These are phyloP conservation scores for Wickerhamomyces ciferrii DNA, from an alignment of 805 yeast genomes.

Conservation along the genomic window DNA sequence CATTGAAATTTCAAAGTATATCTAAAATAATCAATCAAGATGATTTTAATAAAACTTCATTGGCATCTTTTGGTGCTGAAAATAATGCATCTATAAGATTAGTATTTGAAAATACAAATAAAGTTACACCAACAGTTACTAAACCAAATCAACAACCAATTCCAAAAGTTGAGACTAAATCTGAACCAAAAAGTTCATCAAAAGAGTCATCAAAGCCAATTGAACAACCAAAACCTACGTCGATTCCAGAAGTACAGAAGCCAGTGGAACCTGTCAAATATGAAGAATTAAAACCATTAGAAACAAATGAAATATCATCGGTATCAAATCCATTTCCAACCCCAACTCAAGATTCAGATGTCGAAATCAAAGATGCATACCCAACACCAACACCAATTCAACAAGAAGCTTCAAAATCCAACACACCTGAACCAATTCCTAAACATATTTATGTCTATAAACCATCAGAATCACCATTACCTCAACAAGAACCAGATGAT, in stretches of 20 bases:
- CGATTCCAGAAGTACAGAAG: neutral
- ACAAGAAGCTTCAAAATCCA: neutral
- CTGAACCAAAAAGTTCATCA: neutral
- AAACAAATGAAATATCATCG: neutral
- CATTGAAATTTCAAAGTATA: constrained; percentile 17
- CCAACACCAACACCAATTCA: neutral
- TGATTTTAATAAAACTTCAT: constrained; percentile 3
- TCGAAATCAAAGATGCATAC: neutral
- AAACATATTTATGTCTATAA: constrained; percentile 21
- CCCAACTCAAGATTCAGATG: neutral
- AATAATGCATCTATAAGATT: constrained; percentile 21
- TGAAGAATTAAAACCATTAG: neutral
- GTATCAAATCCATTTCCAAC: neutral
- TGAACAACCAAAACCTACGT: too few species aligned
- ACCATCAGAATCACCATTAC: constrained; percentile 10
- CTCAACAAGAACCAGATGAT: constrained; percentile 25
- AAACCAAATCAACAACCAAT: neutral
- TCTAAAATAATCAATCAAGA: constrained; percentile 12
- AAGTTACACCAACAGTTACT: neutral
- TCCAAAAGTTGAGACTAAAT: constrained; percentile 3
- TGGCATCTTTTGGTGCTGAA: constrained; percentile 18
- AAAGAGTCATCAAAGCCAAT: too few species aligned
- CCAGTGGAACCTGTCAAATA: neutral
- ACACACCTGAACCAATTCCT: constrained; percentile 4
- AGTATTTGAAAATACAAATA: constrained; percentile 3